Conservation (phyloP, 352 stramenopile genomes). For the Phytophthora fragariae region DNA sequence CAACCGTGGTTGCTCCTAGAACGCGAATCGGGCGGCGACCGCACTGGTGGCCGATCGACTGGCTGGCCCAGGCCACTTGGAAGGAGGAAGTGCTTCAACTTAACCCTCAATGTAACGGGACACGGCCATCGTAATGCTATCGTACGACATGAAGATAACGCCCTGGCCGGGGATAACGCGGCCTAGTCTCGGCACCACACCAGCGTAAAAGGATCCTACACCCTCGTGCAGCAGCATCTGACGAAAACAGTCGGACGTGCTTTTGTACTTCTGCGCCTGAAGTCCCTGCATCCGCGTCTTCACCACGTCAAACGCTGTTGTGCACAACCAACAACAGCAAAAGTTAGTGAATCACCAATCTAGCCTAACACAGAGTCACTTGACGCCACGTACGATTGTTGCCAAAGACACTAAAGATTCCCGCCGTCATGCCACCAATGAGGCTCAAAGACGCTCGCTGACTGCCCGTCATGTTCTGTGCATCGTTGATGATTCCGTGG, state of each 20-base stretch:
- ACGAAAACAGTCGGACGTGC: constrained; percentile 91
- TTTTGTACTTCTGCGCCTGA: constrained; percentile 73
- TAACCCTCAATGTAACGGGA: constrained; percentile 60
- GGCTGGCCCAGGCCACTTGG: constrained; percentile 5
- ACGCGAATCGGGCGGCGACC: constrained; percentile 27
- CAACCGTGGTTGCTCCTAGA: neutral
- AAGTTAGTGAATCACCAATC: constrained; percentile 31
- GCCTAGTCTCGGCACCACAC: constrained; percentile 92
- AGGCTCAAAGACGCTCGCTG: constrained; percentile 90
- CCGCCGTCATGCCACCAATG: constrained; percentile 95
- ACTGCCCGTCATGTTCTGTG: constrained; percentile 75
- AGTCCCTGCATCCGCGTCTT: constrained; percentile 89
- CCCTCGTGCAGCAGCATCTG: constrained; percentile 93
- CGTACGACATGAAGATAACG: constrained; percentile 97
- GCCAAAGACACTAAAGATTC: constrained; percentile 96
- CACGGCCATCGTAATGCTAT: constrained; percentile 75
- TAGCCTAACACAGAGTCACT: neutral
- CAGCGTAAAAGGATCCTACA: constrained; percentile 92
- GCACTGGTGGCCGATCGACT: constrained; percentile 33
- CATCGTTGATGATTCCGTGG: constrained; percentile 60
- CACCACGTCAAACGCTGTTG: constrained; percentile 80
- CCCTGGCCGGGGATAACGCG: constrained; percentile 97
- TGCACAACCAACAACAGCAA: constrained; percentile 16
- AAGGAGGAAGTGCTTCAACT: neutral
- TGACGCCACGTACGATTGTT: constrained; percentile 93